Base-by-base conservation (phyloP, 2,329 filamentous ascomycete genomes). In the Fusarium lateritium region DNA sequence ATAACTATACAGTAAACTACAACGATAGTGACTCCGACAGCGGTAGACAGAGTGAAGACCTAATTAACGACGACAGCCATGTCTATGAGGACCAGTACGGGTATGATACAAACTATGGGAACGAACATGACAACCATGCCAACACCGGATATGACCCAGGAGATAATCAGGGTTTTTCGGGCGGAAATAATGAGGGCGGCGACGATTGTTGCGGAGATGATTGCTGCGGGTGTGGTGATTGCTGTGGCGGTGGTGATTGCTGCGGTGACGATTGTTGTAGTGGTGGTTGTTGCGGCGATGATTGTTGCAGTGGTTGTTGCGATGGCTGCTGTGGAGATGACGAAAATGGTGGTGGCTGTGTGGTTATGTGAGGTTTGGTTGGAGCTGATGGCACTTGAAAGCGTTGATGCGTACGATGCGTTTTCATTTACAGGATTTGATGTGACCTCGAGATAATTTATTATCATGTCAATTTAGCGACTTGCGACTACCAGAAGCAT, bases 311-410 rank as follows among this genome's bases (percentile, higher is more conserved):
- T 28, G 26, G 26, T 28, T 8, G 26, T 28, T 28, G 26, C 26
- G 26, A 28, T 28, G 15, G 24, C n/a, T 55, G 52, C 39, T 22
- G 60, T 4, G 65, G 36, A 13, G 24, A 39, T 3, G 53, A 34
- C 6, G 39, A 68, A 1, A 46, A 54, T 5, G n/a, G 54, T 1
- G 22, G 24, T 7, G 47, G 36, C 2, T 68, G 65, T 15, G 53
- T 69, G 14, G 24, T 67, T 11, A 67, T 67, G 65, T 54, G 19
- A 31, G 26, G 8, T 28, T 19, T 2, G 3, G 3, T 9, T 9
- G 3, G 26, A 28, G 26, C 8, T 10, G 7, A 28, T 8, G 26
- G 2, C 4, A 28, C 10, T 28, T 8, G 9, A 10, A 8, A 9
- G 7, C 26, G 26, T 28, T 28, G 26, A 9, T 9, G 26, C 8